Evolutionary conservation across 2,329 filamentous ascomycete species (phyloP).

Genomic region (Cytospora leucostoma): DNA sequence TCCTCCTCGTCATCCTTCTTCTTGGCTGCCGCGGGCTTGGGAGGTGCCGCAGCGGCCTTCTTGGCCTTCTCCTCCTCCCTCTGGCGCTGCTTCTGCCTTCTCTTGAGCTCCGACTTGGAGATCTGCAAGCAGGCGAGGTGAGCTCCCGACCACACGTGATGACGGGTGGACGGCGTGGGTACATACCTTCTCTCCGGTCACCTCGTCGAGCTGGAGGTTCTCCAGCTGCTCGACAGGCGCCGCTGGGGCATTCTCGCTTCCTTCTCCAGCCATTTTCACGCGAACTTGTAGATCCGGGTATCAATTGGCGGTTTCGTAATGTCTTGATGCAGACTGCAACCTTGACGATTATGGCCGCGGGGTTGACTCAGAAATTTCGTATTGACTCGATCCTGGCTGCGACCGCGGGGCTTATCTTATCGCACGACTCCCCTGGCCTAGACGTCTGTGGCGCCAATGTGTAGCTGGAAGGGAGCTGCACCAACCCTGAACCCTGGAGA

Average conservation of each 20-base stretch:
- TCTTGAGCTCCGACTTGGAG: conserved; percentile 91
- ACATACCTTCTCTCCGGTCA: conserved; percentile 73
- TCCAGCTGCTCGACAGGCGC: conserved; percentile 56
- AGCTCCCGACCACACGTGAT: not conserved
- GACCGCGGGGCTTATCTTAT: conserved; percentile 24
- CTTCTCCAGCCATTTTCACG: conserved; percentile 30
- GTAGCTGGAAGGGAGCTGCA: no score
- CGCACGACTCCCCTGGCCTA: not conserved
- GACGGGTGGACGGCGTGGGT: not conserved
- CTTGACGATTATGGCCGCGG: conserved; percentile 4
- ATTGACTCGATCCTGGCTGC: conserved; percentile 12
- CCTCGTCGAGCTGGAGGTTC: conserved; percentile 85
- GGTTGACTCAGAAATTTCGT: conserved; percentile 22
- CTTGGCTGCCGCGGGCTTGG: conserved; percentile 52
- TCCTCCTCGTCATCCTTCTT: conserved; percentile 62
- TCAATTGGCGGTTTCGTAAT: conserved; percentile 18
- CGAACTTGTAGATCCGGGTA: not conserved
- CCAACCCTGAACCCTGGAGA: no score
- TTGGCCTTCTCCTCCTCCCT: conserved; percentile 86
- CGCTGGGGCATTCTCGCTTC: conserved; percentile 27
- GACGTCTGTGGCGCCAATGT: no score
- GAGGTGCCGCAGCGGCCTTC: conserved; percentile 65
- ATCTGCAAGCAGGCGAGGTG: conserved; percentile 40
- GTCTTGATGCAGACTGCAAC: not conserved
- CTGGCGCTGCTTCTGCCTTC: conserved; percentile 87